Evolutionary conservation across 257 asterid species (phyloP), one percentile per base, ranked within the genome.

Genomic region (Cinchona pubescens): DNA sequence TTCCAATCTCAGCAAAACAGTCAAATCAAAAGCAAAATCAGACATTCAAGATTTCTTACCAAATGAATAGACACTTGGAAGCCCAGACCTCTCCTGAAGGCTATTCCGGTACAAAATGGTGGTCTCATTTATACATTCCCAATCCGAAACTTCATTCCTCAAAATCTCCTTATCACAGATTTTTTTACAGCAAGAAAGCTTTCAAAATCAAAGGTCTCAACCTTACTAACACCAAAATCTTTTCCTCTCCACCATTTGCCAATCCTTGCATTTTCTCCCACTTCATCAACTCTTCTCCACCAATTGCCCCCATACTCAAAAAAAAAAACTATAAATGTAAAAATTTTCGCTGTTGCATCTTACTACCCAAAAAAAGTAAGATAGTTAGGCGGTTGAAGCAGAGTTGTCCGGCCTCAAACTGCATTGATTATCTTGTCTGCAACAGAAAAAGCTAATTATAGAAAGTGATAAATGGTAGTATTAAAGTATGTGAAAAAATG

Each of bases 41-140:
- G 59, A 78, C 49, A 27, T 18, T 58, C 2, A 43, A 62, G 73
- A 35, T 68, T 68, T 72, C 90, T 78, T 88, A 95, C 99, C 99
- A 79, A 90, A 92, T 78, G 99, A 81, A 84, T 91, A 95, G 48
- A 88, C 96, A 23, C 93, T 87, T 3, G 99, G 99, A 62, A 92
- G 90, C 55, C 98, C 98, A 70, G 99, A 90, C 75, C 98, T 84
- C 84, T 95, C 99, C 85, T 88, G 98, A 56, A 95, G 98, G 87
- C 98, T 95, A 83, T 95, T 95, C 86, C 99, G 75, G 84, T 91
- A 95, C 91, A 95, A 85, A 83, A 92, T 85, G 79, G 97, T 89
- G 74, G 93, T 90, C 21, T 96, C 87, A 76, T 95, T 95, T 79
- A 95, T 91, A 87, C 99, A 95, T 82, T 95, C 99, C 99, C 99